phyloP scores from a whole-genome alignment of 305 asterid genomes.

The Lippia alba region DNA sequence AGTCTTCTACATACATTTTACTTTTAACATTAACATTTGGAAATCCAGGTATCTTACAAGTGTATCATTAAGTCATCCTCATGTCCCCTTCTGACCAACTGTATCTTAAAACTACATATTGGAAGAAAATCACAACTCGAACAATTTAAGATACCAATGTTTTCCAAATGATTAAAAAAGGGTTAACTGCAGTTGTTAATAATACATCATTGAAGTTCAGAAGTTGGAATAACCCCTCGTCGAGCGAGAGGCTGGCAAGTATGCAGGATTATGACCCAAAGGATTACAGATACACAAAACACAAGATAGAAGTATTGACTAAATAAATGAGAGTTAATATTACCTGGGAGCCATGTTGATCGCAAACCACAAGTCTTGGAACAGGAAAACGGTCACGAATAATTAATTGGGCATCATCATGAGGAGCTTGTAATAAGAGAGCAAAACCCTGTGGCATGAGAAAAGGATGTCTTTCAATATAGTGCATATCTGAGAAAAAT shows the following conservation, averaged over 20 bases:
- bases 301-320: conserved; percentile 16
- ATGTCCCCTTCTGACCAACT: too few species aligned
- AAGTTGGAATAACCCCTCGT: conserved; percentile 7
- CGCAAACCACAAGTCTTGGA: conserved; percentile 96
- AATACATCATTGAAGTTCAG: conserved; percentile 8
- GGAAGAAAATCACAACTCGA: background rate
- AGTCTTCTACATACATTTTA: too few species aligned
- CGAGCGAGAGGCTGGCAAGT: background rate
- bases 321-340: conserved; percentile 19
- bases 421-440: conserved; percentile 87
- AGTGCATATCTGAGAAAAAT: conserved; percentile 11
- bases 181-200: background rate
- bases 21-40: background rate
- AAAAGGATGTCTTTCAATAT: conserved; percentile 22
- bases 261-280: conserved; percentile 2
- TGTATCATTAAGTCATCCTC: too few species aligned
- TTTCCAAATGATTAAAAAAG: background rate
- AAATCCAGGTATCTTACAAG: too few species aligned
- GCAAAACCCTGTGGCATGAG: conserved; percentile 67
- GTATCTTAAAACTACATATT: too few species aligned
- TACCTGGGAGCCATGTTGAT: conserved; percentile 99
- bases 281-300: conserved; percentile 3
- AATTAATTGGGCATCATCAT: conserved; percentile 81
- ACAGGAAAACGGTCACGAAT: conserved; percentile 92
- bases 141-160: background rate